Percentiles rank a stretch among this genome's conserved stretches.
phyloP scores from a whole-genome alignment of 345 rosid genomes.

The Heritiera fomes region DNA sequence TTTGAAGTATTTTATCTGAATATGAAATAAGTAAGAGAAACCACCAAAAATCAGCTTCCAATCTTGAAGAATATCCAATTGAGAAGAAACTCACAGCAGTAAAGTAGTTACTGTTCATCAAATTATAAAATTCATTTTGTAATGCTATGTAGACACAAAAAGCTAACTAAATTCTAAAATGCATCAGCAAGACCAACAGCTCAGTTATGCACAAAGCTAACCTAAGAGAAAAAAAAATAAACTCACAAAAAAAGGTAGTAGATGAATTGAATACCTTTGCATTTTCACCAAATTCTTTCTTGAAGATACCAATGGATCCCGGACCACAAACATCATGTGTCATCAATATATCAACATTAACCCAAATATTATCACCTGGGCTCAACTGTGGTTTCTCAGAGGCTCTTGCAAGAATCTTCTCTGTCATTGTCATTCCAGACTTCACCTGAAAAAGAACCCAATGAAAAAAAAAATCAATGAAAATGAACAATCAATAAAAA shows the following conservation, averaged over 20 bases:
- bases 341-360: conserved; percentile 85
- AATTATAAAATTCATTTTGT: not conserved
- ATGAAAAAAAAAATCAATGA: not conserved
- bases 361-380: conserved; percentile 98
- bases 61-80: not conserved
- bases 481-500: not conserved
- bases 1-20: not conserved
- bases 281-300: conserved; percentile 81
- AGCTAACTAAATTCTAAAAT: not conserved
- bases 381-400: conserved; percentile 65
- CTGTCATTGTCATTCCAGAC: conserved; percentile 94
- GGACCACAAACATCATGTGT: conserved; percentile 98
- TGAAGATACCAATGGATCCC: conserved; percentile 89
- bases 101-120: not conserved
- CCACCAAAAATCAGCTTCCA: not conserved
- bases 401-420: conserved; percentile 86
- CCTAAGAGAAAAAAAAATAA: not conserved
- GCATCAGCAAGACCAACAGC: not conserved
- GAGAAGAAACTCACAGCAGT: not conserved
- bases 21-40: too few species aligned
- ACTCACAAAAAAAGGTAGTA: not conserved
- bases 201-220: conserved; percentile 7
- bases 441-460: conserved; percentile 55
- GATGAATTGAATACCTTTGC: conserved; percentile 59
- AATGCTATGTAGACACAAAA: not conserved